phyloP scores from a whole-genome alignment of 2,329 filamentous ascomycete genomes.

The Cytospora chrysosperma region DNA sequence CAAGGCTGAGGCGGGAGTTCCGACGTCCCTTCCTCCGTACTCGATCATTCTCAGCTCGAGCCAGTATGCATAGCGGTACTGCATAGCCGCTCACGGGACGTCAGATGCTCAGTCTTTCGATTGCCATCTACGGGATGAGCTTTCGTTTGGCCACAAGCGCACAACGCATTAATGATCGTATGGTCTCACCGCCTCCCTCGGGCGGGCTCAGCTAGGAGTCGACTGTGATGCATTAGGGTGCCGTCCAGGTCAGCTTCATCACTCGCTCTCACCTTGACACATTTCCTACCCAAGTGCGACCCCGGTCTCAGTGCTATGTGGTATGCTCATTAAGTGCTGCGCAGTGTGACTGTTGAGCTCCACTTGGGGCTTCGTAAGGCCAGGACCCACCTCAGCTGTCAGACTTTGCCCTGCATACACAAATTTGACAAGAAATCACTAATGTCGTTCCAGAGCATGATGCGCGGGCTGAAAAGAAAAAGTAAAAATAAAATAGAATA shows the following conservation, averaged over 20 bases:
- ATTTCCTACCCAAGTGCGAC: slow-evolving; percentile 18
- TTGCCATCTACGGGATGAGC: not conserved
- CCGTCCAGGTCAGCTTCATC: slow-evolving; percentile 22
- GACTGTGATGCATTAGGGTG: slow-evolving; percentile 20
- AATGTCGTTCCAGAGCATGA: not conserved
- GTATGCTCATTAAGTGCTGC: not conserved
- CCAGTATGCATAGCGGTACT: slow-evolving; percentile 7
- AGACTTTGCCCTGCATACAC: slow-evolving; percentile 7
- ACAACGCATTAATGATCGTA: slow-evolving; percentile 1
- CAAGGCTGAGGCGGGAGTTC: slow-evolving; percentile 21
- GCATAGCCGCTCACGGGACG: slow-evolving; percentile 1
- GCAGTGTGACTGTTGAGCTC: slow-evolving; percentile 2
- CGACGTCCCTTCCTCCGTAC: slow-evolving; percentile 9
- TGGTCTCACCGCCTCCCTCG: slow-evolving; percentile 20
- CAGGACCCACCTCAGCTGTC: slow-evolving; percentile 18
- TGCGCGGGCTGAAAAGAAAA: not conserved
- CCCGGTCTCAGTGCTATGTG: slow-evolving; percentile 13
- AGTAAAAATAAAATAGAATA: not conserved
- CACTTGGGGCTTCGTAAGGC: slow-evolving; percentile 16
- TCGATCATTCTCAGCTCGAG: slow-evolving; percentile 1
- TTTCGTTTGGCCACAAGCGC: slow-evolving; percentile 4
- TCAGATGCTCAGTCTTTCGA: not conserved
- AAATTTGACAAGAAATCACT: slow-evolving; percentile 3
- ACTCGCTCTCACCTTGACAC: slow-evolving; percentile 21
- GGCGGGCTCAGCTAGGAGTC: slow-evolving; percentile 15